Percentiles rank a stretch among this genome's conserved stretches.
Evolutionary conservation across 2,329 filamentous ascomycete genomes (phyloP).

Genomic region (Penicillium polonicum): DNA sequence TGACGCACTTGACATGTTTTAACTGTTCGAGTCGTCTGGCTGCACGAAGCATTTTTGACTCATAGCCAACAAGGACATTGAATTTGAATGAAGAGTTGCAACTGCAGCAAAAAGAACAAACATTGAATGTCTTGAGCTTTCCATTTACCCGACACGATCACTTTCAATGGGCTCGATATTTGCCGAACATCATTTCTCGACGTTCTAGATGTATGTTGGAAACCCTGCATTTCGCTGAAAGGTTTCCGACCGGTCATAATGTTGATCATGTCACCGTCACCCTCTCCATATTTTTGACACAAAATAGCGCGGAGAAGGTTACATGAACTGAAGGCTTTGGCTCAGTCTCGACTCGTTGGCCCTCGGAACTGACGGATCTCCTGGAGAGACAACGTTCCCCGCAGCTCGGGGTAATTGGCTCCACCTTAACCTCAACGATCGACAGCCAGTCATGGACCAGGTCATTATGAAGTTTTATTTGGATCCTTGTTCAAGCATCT

Average conservation of each 20-base stretch:
- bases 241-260: background rate
- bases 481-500: constrained; percentile 1
- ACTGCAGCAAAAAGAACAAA: background rate
- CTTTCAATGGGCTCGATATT: background rate
- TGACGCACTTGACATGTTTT: constrained; percentile 28
- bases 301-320: constrained; percentile 5
- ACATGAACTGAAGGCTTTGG: background rate
- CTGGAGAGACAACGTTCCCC: constrained; percentile 16
- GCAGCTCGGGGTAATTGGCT: constrained; percentile 15
- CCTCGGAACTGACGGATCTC: constrained; percentile 9
- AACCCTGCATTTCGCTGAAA: background rate
- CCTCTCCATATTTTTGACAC: background rate
- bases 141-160: background rate
- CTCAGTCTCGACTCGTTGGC: background rate
- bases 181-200: background rate
- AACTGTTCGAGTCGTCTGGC: background rate
- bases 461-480: background rate
- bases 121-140: background rate
- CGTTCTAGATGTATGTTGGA: background rate
- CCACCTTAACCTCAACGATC: constrained; percentile 17
- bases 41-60: background rate
- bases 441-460: constrained; percentile 7
- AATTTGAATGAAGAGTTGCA: background rate
- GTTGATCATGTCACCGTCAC: background rate
- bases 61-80: background rate